phyloP scores from a whole-genome alignment of 2,329 filamentous ascomycete species.

The Westerdykella aurantiaca region DNA sequence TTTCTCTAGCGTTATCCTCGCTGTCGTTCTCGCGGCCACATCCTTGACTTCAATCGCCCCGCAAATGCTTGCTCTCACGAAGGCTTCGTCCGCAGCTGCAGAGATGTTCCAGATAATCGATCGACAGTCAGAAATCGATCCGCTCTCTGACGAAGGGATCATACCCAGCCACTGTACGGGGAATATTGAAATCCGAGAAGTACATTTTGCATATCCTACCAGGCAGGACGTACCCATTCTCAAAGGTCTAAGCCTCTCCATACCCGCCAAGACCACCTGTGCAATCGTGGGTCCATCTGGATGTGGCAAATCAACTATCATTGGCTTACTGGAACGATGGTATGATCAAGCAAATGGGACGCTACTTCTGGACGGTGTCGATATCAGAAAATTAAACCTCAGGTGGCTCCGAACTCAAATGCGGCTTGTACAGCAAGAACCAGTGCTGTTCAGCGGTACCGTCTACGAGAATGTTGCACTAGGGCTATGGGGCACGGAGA shows the following conservation, averaged over 20 bases:
- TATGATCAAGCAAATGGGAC: slow-evolving; percentile 29
- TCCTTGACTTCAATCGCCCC: slow-evolving; percentile 81
- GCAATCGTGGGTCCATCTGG: slow-evolving; percentile 91
- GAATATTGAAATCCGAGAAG: slow-evolving; percentile 67
- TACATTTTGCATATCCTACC: slow-evolving; percentile 91
- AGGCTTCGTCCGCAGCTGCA: slow-evolving; percentile 29
- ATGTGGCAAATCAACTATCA: slow-evolving; percentile 88
- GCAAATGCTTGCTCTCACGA: slow-evolving; percentile 67
- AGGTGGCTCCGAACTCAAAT: slow-evolving; percentile 89
- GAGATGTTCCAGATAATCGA: slow-evolving; percentile 57
- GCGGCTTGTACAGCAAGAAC: slow-evolving; percentile 85
- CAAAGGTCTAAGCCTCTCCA: slow-evolving; percentile 68
- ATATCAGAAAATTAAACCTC: slow-evolving; percentile 75
- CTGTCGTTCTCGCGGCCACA: slow-evolving; percentile 44
- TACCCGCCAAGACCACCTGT: slow-evolving; percentile 85
- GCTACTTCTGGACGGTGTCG: slow-evolving; percentile 39
- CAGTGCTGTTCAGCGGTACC: slow-evolving; percentile 78
- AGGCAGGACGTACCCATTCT: slow-evolving; percentile 85
- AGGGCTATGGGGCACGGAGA: slow-evolving; percentile 66
- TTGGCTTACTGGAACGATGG: slow-evolving; percentile 72
- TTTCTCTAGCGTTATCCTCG: slow-evolving; percentile 28
- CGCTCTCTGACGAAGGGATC: slow-evolving; percentile 20
- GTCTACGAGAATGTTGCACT: slow-evolving; percentile 84
- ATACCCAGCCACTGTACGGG: slow-evolving; percentile 20
- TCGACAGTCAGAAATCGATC: slow-evolving; percentile 72